Evolutionary conservation across 2,329 filamentous ascomycete genomes (phyloP).

Genomic region (Paraphoma chrysanthemicola): DNA sequence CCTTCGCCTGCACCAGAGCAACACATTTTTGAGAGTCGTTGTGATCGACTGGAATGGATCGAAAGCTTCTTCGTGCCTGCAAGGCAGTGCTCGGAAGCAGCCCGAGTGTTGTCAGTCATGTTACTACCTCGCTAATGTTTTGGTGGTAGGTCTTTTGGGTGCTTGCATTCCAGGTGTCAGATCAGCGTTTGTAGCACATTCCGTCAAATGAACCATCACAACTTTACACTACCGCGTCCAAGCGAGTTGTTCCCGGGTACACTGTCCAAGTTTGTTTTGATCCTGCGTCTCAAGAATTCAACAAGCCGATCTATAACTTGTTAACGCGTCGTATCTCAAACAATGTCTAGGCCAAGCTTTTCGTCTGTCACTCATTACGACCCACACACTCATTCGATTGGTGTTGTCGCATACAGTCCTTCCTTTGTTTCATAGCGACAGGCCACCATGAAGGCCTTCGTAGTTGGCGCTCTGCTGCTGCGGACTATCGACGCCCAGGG

Average conservation of each 20-base stretch:
- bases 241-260: neutral
- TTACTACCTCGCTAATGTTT: neutral
- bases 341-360: constrained; percentile 25
- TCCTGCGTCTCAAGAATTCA: constrained; percentile 22
- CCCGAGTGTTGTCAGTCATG: neutral
- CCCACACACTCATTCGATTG: constrained; percentile 17
- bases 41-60: neutral
- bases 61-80: neutral
- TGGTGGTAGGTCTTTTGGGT: neutral
- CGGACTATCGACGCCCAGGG: constrained; percentile 18
- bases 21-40: constrained; percentile 1
- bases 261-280: constrained; percentile 23
- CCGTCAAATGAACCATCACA: neutral
- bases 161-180: constrained; percentile 1
- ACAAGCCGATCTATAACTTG: constrained; percentile 26
- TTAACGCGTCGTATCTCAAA: constrained; percentile 18
- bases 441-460: constrained; percentile 24
- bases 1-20: neutral
- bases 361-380: constrained; percentile 28
- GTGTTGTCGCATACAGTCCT: constrained; percentile 7
- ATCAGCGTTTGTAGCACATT: constrained; percentile 12
- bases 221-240: neutral
- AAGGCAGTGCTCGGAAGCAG: neutral
- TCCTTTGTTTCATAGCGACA: constrained; percentile 7
- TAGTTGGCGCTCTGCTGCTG: constrained; percentile 21